Conservation (phyloP, 345 rosid species). For the Turritis glabra region DNA sequence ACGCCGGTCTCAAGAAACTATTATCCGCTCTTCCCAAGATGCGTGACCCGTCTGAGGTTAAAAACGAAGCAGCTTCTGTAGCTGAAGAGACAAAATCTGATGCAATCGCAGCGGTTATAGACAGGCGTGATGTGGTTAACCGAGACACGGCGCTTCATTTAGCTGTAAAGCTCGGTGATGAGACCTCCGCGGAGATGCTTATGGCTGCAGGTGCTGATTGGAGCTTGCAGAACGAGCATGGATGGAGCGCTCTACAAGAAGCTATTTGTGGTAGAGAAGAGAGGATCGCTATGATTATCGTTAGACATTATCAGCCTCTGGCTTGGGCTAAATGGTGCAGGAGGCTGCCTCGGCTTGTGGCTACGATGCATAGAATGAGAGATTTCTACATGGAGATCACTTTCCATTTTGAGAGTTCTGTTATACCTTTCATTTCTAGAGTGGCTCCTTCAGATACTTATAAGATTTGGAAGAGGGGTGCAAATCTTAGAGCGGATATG, state of each 20-base stretch:
- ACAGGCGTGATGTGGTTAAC: conserved; percentile 85
- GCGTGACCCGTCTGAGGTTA: conserved; percentile 69
- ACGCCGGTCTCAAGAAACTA: conserved; percentile 68
- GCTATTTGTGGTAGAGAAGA: conserved; percentile 90
- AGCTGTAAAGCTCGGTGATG: conserved; percentile 92
- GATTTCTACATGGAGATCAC: conserved; percentile 99
- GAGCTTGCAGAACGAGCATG: conserved; percentile 96
- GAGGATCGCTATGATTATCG: conserved; percentile 76
- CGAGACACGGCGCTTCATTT: conserved; percentile 94
- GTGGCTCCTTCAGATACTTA: conserved; percentile 99
- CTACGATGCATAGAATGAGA: conserved; percentile 88
- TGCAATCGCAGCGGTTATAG: conserved; percentile 64
- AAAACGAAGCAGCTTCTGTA: conserved; percentile 69
- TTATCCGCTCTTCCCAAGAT: conserved; percentile 73
- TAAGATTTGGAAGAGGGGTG: conserved; percentile 97
- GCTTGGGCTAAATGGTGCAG: conserved; percentile 99
- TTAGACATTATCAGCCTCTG: conserved; percentile 85
- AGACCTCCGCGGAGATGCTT: conserved; percentile 85
- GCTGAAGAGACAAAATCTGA: conserved; percentile 95
- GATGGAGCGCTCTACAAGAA: conserved; percentile 98
- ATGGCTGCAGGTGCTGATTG: conserved; percentile 98
- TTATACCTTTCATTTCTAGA: conserved; percentile 91
- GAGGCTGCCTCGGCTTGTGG: conserved; percentile 86
- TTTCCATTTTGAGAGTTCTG: conserved; percentile 95
- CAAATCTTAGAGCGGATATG: conserved; percentile 97